A percentile compares a stretch with the other conserved stretches of the same genome.
Evolutionary conservation across 2,329 filamentous ascomycete species (phyloP).

Genomic region (Trichoderma polysporum): DNA sequence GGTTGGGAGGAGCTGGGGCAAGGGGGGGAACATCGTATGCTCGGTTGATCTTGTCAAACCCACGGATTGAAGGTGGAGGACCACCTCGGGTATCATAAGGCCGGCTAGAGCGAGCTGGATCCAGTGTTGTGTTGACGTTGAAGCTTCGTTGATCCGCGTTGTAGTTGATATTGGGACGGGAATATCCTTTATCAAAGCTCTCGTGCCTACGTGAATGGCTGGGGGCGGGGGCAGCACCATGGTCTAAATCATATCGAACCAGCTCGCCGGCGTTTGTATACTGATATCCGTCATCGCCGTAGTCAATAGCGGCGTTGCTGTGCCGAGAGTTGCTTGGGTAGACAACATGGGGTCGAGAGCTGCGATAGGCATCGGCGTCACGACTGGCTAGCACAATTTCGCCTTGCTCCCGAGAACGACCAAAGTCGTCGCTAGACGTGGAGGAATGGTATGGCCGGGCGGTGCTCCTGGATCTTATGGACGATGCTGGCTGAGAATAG

Average conservation of each 20-base stretch:
- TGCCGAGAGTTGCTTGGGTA: conserved; percentile 48
- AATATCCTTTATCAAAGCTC: conserved; percentile 55
- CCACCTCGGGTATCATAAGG: conserved; percentile 45
- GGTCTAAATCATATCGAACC: conserved; percentile 60
- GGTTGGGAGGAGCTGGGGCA: conserved; percentile 41
- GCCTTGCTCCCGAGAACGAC: conserved; percentile 50
- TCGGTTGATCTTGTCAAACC: conserved; percentile 67
- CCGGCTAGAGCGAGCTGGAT: conserved; percentile 42
- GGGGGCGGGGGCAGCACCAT: conserved; percentile 47
- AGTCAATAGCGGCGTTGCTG: conserved; percentile 47
- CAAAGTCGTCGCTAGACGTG: conserved; percentile 52
- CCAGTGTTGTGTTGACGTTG: conserved; percentile 47
- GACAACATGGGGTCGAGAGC: conserved; percentile 45
- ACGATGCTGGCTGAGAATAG: conserved; percentile 59
- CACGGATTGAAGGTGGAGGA: conserved; percentile 68
- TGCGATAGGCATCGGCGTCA: conserved; percentile 48
- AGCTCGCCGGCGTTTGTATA: conserved; percentile 64
- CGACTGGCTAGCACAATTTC: conserved; percentile 43
- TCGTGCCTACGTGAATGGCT: conserved; percentile 42
- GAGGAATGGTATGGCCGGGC: conserved; percentile 49
- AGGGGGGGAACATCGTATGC: conserved; percentile 47
- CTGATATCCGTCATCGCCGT: conserved; percentile 60
- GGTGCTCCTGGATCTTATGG: conserved; percentile 51
- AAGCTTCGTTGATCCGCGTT: conserved; percentile 47
- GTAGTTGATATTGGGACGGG: conserved; percentile 55